Base-by-base conservation (phyloP, 1,284 basidiomycete genomes). In the Cutaneotrichosporon sp. region DNA sequence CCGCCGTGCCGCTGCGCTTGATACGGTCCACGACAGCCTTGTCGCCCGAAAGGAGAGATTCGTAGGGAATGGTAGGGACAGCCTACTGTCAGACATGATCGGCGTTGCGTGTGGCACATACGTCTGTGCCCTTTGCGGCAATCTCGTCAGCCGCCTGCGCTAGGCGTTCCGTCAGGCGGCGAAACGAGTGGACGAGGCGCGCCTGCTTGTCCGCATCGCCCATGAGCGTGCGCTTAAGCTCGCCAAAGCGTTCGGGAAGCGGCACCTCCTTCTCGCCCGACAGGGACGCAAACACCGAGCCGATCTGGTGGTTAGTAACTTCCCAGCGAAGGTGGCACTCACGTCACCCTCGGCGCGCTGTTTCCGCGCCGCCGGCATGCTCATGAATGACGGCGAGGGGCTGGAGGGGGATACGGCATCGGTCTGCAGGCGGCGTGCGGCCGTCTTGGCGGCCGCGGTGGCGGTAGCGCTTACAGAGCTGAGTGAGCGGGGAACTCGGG, bases 271-370 rank as follows among this genome's bases (percentile, higher is more conserved):
- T 63, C 52, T 79, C 78, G 10, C 76, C 74, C 2, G 79, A 78
- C 7, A 84, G 72, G 0, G 81, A 81, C 1, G 80, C 76, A 65
- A 85, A 85, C 33, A 84, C 80, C 14, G 77, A 76, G 2, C 80
- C 79, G 50, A 86, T 84, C 66, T 71, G 50, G 4, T 20, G n/a
- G 50, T 46, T 23, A 39, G 26, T 17, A 10, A 7, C 20, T 7
- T 30, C 14, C 13, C 39, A 13, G 35, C 4, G 8, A 22, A 17
- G 15, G 18, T 4, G 4, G 4, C 40, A 59, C 57, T 55, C 49
- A 59, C 57, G 33, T 55, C 48, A 1, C 57, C 57, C 42, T 59
- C 57, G 17, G 57, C 30, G n/a, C 57, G 54, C 40, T 54, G 54
- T 42, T 59, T 53, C 48, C 55, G 55, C 14, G 14, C 36, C 4